Base-by-base conservation (phyloP, 345 rosid species). In the Aquilaria sinensis region DNA sequence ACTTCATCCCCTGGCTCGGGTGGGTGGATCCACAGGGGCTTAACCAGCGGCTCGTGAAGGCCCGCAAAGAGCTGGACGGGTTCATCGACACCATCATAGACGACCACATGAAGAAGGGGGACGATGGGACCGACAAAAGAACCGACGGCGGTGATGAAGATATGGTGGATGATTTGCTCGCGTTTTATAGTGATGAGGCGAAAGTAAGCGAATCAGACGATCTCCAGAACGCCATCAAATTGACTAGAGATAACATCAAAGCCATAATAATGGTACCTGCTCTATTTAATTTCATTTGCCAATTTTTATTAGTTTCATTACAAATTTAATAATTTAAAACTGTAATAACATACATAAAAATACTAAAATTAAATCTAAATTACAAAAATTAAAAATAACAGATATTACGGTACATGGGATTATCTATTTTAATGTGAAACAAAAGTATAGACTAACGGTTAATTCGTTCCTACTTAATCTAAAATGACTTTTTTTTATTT, bases 101-200 rank as follows among this genome's bases (percentile, higher is more conserved):
- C 52, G 90, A 86, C 14, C 98, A 93, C 74, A 70, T 93, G 50
- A 72, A 71, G 15, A 87, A 83, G 65, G 76, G 64, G 63, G 72
- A 61, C 0, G 68, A 2, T 10, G 51, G 50, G 12, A 49, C 13
- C 3, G 11, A 12, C 10, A 23, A 37, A 5, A 47, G 15, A 34
- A 55, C 66, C 2, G 80, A 80, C 31, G 81, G 74, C 11, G 78
- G 50, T n/a, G 78, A 65, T 5, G 70, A 75, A 1, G 98, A 93
- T 45, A 90, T 90, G 98, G 98, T 93, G 1, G 97, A 93, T 60
- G 97, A 88, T 31, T 67, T 93, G 64, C 89, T 93, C 1, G 84
- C 94, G 5, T 90, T 84, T 70, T 85, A 80, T 47, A 74, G 83
- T 45, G 94, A 95, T 3, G 96, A 83, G 16, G 78, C 78, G 0